phyloP scores from a whole-genome alignment of 129 eudicot genomes.

The Silybum marianum region DNA sequence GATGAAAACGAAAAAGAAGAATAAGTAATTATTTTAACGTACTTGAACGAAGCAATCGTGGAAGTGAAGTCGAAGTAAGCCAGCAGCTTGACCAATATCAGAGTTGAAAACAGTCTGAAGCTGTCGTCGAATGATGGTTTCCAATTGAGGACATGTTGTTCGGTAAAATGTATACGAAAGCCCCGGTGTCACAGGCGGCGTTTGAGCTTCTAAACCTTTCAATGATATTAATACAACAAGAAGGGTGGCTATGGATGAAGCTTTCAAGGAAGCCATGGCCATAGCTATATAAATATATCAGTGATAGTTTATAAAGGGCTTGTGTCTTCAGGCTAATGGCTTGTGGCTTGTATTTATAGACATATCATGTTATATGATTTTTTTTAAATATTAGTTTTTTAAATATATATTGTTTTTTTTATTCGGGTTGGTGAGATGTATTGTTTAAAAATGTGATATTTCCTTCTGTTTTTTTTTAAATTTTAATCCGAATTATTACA shows the following conservation, averaged over 20 bases:
- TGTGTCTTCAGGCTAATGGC: constrained; percentile 11
- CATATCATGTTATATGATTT: neutral
- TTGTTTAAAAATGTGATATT: neutral
- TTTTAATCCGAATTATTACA: neutral
- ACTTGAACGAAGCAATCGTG: constrained; percentile 45
- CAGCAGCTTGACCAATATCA: constrained; percentile 41
- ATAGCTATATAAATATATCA: neutral
- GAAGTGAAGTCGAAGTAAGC: constrained; percentile 44
- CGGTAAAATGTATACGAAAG: constrained; percentile 32
- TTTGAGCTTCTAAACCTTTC: constrained; percentile 20
- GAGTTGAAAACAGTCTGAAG: constrained; percentile 25
- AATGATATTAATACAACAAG: neutral
- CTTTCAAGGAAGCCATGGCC: constrained; percentile 24
- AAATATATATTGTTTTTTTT: neutral
- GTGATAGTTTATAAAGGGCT: constrained; percentile 19
- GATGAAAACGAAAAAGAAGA: neutral
- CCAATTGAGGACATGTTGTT: constrained; percentile 30
- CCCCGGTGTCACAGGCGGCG: constrained; percentile 18
- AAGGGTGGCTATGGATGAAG: constrained; percentile 20
- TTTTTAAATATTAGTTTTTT: neutral
- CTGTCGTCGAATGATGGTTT: constrained; percentile 24
- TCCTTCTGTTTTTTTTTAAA: neutral
- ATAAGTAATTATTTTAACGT: neutral
- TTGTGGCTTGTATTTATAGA: constrained; percentile 28
- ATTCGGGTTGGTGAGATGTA: neutral